Base-by-base conservation (phyloP, 1,139 yeast genomes). In the Debaryomycetaceae sp. region DNA sequence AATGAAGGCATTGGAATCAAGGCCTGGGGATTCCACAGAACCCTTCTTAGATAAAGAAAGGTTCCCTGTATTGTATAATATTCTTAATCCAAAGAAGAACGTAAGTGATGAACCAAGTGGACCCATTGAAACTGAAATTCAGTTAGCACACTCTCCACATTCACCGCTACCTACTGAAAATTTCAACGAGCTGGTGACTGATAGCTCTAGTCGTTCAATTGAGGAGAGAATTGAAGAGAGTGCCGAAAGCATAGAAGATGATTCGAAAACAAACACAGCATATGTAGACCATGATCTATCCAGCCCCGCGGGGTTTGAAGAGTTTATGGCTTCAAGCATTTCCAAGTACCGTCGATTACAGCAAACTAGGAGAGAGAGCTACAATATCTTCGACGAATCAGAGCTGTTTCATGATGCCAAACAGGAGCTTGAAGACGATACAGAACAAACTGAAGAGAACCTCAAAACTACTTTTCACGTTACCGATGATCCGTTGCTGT, bases 321-420 rank as follows among this genome's bases (percentile, higher is more conserved):
- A 46, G 22, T 71, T 72, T 54, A 68, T 73, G 64, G 53, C 70
- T 3, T 42, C 54, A 6, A 61, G 68, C 30, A 67, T 73, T 33
- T 53, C 58, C 31, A 68, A 64, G 41, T 72, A 70, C 52, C 52
- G 78, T 37, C 51, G 58, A 33, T 50, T 49, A 6, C 72, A 68
- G 45, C 48, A 51, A 27, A 27, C 11, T 27, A 27, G 31, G 11
- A 27, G 31, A 4, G 31, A 27, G 4, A 27, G 31, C 31, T 27
- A 27, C 11, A 27, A 4, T 27, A 11, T 27, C 4, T 27, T 27
- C 31, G 11, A 27, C 8, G 31, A 27, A 8, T 2, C 8, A 8
- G 31, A 27, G 11, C 31, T 27, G 11, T 7, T 8, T 27, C 11
- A 27, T 11, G 31, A 8, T 11, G 8, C 11, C 11, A 7, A 8